These are phyloP conservation scores for Colletotrichum sp. DNA, from an alignment of 2,329 filamentous ascomycete genomes.

Conservation along the genomic window DNA sequence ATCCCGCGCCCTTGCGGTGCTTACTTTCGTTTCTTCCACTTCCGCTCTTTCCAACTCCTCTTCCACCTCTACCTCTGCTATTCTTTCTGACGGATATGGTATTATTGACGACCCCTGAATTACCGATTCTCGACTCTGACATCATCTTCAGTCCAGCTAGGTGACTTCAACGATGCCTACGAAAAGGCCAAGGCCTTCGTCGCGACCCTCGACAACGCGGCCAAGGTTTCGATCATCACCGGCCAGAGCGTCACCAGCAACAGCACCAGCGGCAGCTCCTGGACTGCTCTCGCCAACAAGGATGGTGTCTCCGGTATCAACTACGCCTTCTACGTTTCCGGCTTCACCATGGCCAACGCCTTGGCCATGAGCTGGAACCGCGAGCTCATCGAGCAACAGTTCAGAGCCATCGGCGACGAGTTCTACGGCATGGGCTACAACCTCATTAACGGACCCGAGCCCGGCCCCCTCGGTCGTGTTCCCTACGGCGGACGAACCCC, in stretches of 20 bases:
- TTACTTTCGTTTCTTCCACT: slow-evolving; percentile 1
- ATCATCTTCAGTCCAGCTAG: neutral
- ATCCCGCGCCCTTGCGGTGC: neutral
- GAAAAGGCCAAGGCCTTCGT: slow-evolving; percentile 12
- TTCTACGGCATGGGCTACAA: slow-evolving; percentile 22
- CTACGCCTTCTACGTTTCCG: slow-evolving; percentile 23
- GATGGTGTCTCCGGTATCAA: slow-evolving; percentile 23
- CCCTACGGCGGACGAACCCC: slow-evolving; percentile 64
- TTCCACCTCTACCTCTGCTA: neutral
- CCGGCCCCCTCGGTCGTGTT: slow-evolving; percentile 38
- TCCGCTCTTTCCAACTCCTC: slow-evolving; percentile 6
- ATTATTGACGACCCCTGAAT: neutral
- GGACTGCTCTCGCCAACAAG: slow-evolving; percentile 8
- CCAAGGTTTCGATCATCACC: slow-evolving; percentile 12
- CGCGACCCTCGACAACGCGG: slow-evolving; percentile 6
- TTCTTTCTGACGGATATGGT: slow-evolving; percentile 10
- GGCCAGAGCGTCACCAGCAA: slow-evolving; percentile 8
- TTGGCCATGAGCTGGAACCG: slow-evolving; percentile 25
- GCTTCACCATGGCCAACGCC: slow-evolving; percentile 20
- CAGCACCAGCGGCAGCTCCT: neutral
- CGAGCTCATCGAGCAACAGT: slow-evolving; percentile 17
- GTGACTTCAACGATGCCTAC: neutral
- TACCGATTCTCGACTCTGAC: neutral
- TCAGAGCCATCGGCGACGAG: slow-evolving; percentile 19
- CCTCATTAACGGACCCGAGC: slow-evolving; percentile 17